Evolutionary conservation across 257 asterid species (phyloP).

Genomic region (Cruciata laevipes): DNA sequence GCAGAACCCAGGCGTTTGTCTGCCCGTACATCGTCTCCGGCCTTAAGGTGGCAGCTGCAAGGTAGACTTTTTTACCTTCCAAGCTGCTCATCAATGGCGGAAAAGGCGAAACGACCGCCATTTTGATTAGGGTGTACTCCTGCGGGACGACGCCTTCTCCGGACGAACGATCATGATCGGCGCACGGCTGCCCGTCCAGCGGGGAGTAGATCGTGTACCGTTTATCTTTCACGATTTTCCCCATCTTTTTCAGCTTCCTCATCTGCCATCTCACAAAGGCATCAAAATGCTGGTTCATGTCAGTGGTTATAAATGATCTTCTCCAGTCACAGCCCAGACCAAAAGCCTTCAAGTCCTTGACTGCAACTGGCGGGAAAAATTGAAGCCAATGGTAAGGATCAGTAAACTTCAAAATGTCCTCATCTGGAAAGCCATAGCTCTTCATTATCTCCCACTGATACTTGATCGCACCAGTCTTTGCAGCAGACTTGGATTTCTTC

Average conservation of each 20-base stretch:
- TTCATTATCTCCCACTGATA: slow-evolving; percentile 93
- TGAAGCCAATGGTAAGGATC: slow-evolving; percentile 74
- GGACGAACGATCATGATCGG: slow-evolving; percentile 90
- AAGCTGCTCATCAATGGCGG: slow-evolving; percentile 64
- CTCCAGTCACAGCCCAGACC: slow-evolving; percentile 99
- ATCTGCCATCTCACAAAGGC: slow-evolving; percentile 90
- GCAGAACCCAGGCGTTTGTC: slow-evolving; percentile 92
- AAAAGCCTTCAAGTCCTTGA: slow-evolving; percentile 80
- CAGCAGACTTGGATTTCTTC: slow-evolving; percentile 78
- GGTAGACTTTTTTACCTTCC: slow-evolving; percentile 80
- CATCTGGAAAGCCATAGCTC: slow-evolving; percentile 70
- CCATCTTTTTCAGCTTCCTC: slow-evolving; percentile 63
- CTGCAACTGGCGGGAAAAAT: slow-evolving; percentile 81
- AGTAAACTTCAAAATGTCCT: slow-evolving; percentile 62
- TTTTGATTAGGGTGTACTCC: slow-evolving; percentile 86
- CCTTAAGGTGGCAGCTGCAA: slow-evolving; percentile 87
- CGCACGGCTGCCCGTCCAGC: slow-evolving; percentile 90
- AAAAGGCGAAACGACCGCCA: slow-evolving; percentile 79
- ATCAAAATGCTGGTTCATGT: slow-evolving; percentile 68
- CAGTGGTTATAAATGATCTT: slow-evolving; percentile 76
- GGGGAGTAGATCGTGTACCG: slow-evolving; percentile 77
- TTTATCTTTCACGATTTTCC: slow-evolving; percentile 80
- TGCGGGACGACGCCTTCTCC: slow-evolving; percentile 97
- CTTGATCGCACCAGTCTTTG: slow-evolving; percentile 63
- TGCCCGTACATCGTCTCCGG: slow-evolving; percentile 98